These are phyloP conservation scores for Sungouiella thailandica DNA, from an alignment of 805 yeast genomes.

Conservation along the genomic window DNA sequence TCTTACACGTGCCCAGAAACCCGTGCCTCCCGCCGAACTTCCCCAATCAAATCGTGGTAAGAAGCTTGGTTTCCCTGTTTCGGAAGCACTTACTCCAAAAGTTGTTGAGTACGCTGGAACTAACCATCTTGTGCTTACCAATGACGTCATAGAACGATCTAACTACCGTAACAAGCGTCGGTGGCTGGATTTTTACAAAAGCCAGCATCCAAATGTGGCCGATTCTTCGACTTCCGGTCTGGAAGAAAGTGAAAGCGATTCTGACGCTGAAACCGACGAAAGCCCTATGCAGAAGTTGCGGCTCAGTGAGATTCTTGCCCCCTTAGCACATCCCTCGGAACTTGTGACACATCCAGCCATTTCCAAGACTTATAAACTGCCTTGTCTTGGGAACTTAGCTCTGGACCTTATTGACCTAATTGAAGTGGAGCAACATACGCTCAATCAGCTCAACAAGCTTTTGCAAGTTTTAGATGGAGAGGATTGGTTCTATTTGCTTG, in stretches of 20 bases:
- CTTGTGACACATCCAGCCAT: slow-evolving; percentile 66
- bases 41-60: slow-evolving; percentile 27
- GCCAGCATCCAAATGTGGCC: not conserved
- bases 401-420: slow-evolving; percentile 70
- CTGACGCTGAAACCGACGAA: slow-evolving; percentile 7
- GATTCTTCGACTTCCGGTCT: slow-evolving; percentile 1
- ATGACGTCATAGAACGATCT: slow-evolving; percentile 27
- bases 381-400: slow-evolving; percentile 52
- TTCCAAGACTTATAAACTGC: slow-evolving; percentile 56
- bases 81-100: slow-evolving; percentile 24
- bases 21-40: slow-evolving; percentile 5
- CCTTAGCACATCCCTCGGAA: slow-evolving; percentile 78
- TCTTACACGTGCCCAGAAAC: slow-evolving; percentile 13
- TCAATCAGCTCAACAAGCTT: slow-evolving; percentile 64
- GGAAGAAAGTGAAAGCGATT: slow-evolving; percentile 14
- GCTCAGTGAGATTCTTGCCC: slow-evolving; percentile 55
- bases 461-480: slow-evolving; percentile 84
- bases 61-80: slow-evolving; percentile 23
- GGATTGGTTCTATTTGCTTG: slow-evolving; percentile 64
- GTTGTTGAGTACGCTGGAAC: slow-evolving; percentile 36
- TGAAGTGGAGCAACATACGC: slow-evolving; percentile 74
- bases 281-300: slow-evolving; percentile 26
- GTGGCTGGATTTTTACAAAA: slow-evolving; percentile 27
- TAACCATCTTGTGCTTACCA: slow-evolving; percentile 32
- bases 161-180: slow-evolving; percentile 28